Percentiles rank a stretch among this genome's conserved stretches.
Evolutionary conservation across 257 asterid genomes (phyloP).

Genomic region (Marsdenia floribunda): DNA sequence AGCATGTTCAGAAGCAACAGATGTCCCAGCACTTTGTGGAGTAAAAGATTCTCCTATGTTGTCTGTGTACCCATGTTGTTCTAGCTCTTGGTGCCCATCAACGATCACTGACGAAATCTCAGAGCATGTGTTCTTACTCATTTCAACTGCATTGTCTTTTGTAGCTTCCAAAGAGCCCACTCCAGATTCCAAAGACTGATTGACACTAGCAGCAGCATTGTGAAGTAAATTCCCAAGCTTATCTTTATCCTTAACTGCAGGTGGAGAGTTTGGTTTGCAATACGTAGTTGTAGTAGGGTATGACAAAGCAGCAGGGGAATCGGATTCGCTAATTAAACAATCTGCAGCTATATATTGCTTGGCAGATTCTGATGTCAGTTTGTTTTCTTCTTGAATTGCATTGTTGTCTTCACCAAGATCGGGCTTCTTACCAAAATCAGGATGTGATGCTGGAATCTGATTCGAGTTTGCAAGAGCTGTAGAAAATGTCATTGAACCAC

Average conservation of each 20-base stretch:
- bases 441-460: constrained; percentile 35
- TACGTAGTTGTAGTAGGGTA: constrained; percentile 25
- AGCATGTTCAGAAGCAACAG: constrained; percentile 25
- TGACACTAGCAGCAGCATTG: constrained; percentile 23
- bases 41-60: constrained; percentile 34
- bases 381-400: constrained; percentile 31
- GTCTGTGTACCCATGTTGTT: constrained; percentile 35
- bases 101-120: constrained; percentile 45
- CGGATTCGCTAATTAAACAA: constrained; percentile 24
- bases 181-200: constrained; percentile 34
- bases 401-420: constrained; percentile 33
- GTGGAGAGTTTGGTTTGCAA: constrained; percentile 32
- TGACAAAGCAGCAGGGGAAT: constrained; percentile 25
- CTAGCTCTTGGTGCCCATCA: constrained; percentile 38
- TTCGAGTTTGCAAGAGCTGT: constrained; percentile 43
- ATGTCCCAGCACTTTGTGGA: constrained; percentile 26
- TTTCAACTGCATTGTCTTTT: constrained; percentile 28
- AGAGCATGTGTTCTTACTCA: constrained; percentile 37
- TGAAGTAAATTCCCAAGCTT: constrained; percentile 19
- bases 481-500: constrained; percentile 41
- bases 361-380: constrained; percentile 23
- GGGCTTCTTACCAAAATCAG: constrained; percentile 44
- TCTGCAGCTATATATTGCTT: constrained; percentile 33
- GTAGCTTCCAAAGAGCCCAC: constrained; percentile 30
- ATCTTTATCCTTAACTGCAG: constrained; percentile 31